Base-by-base conservation (phyloP, 768 basidiomycete genomes). In the Aureoboletus auriporus region DNA sequence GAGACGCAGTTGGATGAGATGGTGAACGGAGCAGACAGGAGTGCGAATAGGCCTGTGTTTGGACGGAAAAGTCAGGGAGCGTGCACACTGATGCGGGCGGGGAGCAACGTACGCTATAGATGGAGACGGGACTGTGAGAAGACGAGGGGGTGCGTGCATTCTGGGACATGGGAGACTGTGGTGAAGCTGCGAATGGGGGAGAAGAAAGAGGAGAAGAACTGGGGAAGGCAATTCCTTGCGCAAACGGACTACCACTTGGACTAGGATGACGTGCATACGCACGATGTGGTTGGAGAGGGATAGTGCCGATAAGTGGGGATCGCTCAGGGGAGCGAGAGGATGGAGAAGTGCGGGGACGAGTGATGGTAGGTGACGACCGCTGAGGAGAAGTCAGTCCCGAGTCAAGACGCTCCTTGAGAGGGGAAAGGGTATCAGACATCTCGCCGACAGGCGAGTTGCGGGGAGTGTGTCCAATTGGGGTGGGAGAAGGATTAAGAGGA, bases 401-500 rank as follows among this genome's bases (percentile, higher is more conserved):
- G 27, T 55, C 51, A 7, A 46, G 39, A 8, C 45, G 49, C 9
- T 62, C 60, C 42, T 51, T 59, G 8, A 59, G 45, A 8, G 60
- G 50, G 12, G 58, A 57, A 27, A 56, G 50, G 13, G 51, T 50
- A 16, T 57, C 57, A 8, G 47, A 46, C 35, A 47, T 49, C 34
- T 60, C 61, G 6, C 29, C 29, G 2, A 42, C 23, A 10, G 54
- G 51, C 9, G 53, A 56, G 44, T 53, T 41, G 23, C 41, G 35
- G 8, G 48, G 44, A 4, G 46, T 47, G 30, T 42, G 29, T 16
- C 47, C 44, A 8, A 27, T 26, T 39, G 30, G 17, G 38, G 38
- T 13, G 47, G 45, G 37, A 44, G 58, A 47, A 1, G 60, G 61
- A 13, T 61, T 60, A 16, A 66, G 51, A 38, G 58, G 66, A 11